These are phyloP conservation scores for Lophium mytilinum DNA, from an alignment of 495 filamentous ascomycete species.

Conservation along the genomic window DNA sequence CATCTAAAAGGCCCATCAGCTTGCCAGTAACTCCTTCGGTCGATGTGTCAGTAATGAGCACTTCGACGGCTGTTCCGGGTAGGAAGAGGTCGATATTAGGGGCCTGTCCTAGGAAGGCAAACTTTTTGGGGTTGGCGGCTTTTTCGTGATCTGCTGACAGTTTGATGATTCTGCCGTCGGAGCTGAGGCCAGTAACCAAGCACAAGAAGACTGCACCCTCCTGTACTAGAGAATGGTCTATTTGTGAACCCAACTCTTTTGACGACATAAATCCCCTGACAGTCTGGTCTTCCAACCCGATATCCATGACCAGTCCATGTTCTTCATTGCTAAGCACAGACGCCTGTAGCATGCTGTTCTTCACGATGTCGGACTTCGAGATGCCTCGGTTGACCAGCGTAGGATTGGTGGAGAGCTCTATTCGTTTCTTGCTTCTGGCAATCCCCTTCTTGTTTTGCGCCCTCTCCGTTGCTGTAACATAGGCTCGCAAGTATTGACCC, in stretches of 20 bases:
- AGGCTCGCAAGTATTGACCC: slow-evolving; percentile 84
- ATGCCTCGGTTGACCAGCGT: slow-evolving; percentile 67
- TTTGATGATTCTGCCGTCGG: slow-evolving; percentile 76
- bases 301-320: slow-evolving; percentile 88
- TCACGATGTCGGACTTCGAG: slow-evolving; percentile 57
- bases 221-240: slow-evolving; percentile 54
- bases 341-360: slow-evolving; percentile 71
- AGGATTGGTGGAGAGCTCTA: slow-evolving; percentile 77
- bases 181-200: slow-evolving; percentile 63
- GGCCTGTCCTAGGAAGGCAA: slow-evolving; percentile 59
- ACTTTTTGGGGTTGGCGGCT: slow-evolving; percentile 60
- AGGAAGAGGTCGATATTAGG: slow-evolving; percentile 85
- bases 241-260: slow-evolving; percentile 60
- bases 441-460: slow-evolving; percentile 42
- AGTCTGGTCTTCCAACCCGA: slow-evolving; percentile 60
- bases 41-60: slow-evolving; percentile 67
- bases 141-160: slow-evolving; percentile 67
- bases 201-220: slow-evolving; percentile 80
- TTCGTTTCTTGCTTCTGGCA: slow-evolving; percentile 64
- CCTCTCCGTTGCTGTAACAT: slow-evolving; percentile 61
- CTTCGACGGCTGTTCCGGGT: slow-evolving; percentile 79
- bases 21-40: slow-evolving; percentile 63
- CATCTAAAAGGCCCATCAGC: slow-evolving; percentile 83
- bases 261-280: slow-evolving; percentile 82
- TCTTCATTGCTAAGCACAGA: slow-evolving; percentile 87